Conservation (phyloP, 2,329 filamentous ascomycete species). For the Rachicladosporium sp. region DNA sequence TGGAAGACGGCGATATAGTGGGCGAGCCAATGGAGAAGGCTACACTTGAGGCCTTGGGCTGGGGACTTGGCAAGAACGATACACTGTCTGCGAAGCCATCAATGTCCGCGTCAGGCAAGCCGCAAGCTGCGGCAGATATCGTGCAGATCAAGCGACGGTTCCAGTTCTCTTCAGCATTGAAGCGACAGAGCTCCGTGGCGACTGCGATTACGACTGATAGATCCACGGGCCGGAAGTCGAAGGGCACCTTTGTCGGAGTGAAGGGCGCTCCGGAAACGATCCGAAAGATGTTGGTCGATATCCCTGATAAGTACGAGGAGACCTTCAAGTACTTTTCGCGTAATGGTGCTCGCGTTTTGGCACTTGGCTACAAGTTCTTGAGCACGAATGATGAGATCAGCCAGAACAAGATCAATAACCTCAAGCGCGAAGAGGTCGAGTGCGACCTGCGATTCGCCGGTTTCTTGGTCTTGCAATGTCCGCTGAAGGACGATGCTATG, state of each 20-base stretch:
- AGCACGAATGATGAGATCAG: slow-evolving; percentile 71
- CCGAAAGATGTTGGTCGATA: slow-evolving; percentile 73
- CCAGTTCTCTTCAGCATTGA: slow-evolving; percentile 93
- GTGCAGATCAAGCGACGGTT: slow-evolving; percentile 95
- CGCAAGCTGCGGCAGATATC: slow-evolving; percentile 46
- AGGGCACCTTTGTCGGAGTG: slow-evolving; percentile 82
- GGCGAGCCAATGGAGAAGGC: slow-evolving; percentile 99
- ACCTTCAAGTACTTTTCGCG: slow-evolving; percentile 97
- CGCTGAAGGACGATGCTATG: slow-evolving; percentile 90
- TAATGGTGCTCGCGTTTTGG: slow-evolving; percentile 86
- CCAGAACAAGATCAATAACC: slow-evolving; percentile 74
- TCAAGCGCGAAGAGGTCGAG: slow-evolving; percentile 89
- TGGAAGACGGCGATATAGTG: slow-evolving; percentile 94
- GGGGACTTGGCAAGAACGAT: slow-evolving; percentile 85
- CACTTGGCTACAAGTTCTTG: slow-evolving; percentile 87
- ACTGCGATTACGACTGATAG: slow-evolving; percentile 62
- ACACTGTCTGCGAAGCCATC: slow-evolving; percentile 55
- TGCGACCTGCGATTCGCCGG: slow-evolving; percentile 76
- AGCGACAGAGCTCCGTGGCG: slow-evolving; percentile 89
- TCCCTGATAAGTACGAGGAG: slow-evolving; percentile 85
- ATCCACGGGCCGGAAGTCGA: slow-evolving; percentile 61
- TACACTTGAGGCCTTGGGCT: slow-evolving; percentile 76
- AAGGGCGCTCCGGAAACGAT: slow-evolving; percentile 98
- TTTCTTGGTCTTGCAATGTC: slow-evolving; percentile 89
- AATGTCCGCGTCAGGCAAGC: slow-evolving; percentile 30